These are phyloP conservation scores for Ustilago crameri DNA, from an alignment of 1,284 basidiomycete species.

Conservation along the genomic window DNA sequence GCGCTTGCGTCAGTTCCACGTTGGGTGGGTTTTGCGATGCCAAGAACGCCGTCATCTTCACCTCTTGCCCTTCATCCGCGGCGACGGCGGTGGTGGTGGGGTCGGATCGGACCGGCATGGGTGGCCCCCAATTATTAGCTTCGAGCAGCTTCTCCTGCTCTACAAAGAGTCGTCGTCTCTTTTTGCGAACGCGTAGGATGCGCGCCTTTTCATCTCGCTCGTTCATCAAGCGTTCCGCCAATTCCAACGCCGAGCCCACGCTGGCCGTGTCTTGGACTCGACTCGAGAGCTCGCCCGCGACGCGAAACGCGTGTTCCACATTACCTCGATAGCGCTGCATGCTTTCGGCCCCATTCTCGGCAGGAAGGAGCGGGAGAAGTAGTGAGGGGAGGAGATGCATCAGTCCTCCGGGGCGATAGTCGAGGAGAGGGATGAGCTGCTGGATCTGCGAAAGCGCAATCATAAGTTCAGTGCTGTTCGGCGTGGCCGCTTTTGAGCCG, in stretches of 20 bases:
- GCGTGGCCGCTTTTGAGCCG: background rate
- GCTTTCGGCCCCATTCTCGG: slow-evolving; percentile 2
- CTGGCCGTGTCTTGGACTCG: slow-evolving; percentile 14
- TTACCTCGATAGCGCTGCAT: slow-evolving; percentile 36
- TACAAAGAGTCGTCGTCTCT: slow-evolving; percentile 28
- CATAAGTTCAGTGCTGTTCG: slow-evolving; percentile 48
- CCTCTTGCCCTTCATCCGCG: background rate
- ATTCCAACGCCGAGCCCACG: slow-evolving; percentile 22
- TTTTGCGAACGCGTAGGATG: slow-evolving; percentile 33
- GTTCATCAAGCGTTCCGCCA: slow-evolving; percentile 31
- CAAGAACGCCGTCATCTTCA: slow-evolving; percentile 14
- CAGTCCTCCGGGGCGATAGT: slow-evolving; percentile 38
- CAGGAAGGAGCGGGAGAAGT: slow-evolving; percentile 24
- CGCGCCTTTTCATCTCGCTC: slow-evolving; percentile 10
- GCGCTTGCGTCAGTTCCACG: background rate
- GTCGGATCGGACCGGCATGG: slow-evolving; percentile 2
- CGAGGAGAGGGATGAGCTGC: slow-evolving; percentile 44
- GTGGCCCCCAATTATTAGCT: slow-evolving; percentile 24
- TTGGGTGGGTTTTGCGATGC: slow-evolving; percentile 23
- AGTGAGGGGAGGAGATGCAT: slow-evolving; percentile 28
- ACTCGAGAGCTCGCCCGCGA: slow-evolving; percentile 20
- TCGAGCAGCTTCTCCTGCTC: slow-evolving; percentile 42
- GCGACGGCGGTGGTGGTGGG: background rate
- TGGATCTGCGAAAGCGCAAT: slow-evolving; percentile 45
- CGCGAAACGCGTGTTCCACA: slow-evolving; percentile 46